phyloP scores from a whole-genome alignment of 352 stramenopile genomes.

The Phytophthora cajani region DNA sequence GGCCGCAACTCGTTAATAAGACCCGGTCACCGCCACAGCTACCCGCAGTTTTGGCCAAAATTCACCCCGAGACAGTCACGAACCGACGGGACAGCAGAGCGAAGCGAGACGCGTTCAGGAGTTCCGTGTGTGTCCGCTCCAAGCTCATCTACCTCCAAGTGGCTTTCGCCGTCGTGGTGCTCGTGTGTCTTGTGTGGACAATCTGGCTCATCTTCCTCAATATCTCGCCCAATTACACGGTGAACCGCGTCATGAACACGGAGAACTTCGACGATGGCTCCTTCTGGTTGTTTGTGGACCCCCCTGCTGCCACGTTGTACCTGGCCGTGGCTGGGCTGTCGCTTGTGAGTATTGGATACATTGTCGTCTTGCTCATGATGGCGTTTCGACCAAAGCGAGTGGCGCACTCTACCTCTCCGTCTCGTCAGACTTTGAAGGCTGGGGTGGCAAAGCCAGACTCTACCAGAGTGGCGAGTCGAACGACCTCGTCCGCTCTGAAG shows the following conservation, averaged over 20 bases:
- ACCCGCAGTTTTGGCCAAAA: not conserved
- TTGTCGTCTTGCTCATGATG: not conserved
- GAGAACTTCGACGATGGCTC: conserved; percentile 33
- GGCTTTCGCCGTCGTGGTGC: not conserved
- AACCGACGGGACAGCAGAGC: not conserved
- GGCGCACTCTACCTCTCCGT: not conserved
- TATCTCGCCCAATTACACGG: not conserved
- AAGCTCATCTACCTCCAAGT: not conserved
- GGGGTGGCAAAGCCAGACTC: not conserved
- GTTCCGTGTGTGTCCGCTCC: not conserved
- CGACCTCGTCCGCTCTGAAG: not conserved
- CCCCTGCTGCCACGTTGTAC: conserved; percentile 3
- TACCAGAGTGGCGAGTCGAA: not conserved
- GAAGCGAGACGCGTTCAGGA: not conserved
- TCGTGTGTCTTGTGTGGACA: not conserved
- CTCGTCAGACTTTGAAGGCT: not conserved
- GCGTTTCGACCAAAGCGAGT: not conserved
- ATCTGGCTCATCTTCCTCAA: conserved; percentile 1
- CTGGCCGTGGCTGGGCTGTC: not conserved
- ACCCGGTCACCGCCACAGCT: not conserved
- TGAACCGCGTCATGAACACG: conserved; percentile 27
- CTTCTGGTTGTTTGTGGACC: conserved; percentile 45
- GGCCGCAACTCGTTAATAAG: not conserved
- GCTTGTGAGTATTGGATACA: not conserved
- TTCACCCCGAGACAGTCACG: not conserved